Base-by-base conservation (phyloP, 495 filamentous ascomycete genomes). In the Hypoxylon subgilvum region DNA sequence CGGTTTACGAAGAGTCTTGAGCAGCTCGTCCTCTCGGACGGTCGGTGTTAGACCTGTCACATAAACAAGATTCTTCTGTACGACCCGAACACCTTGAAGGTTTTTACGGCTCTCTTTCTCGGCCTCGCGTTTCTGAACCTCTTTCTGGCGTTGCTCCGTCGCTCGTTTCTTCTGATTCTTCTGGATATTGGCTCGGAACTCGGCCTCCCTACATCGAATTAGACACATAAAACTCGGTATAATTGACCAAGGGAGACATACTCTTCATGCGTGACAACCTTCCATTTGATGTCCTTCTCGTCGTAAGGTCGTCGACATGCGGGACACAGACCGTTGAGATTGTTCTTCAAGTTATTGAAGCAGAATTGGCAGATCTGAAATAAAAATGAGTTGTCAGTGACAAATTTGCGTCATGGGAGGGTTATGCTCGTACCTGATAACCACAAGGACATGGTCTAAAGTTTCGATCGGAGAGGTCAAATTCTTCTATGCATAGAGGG, bases 1-100 rank as follows among this genome's bases (percentile, higher is more conserved):
- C 38, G 82, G 80, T 35, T 90, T 90, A 40, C 95, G 87, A 14
- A 99, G 79, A 0, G 91, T 96, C 68, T 88, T 85, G 45, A 96
- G 79, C 6, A 98, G 81, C 57, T 91, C 90, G 67, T 97, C 92
- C 70, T 97, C 95, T 28, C 87, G 86, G 65, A 92, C 92, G 39
- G 86, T 89, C 16, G 94, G 94, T 49, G 88, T 95, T 28, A 99
- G 78, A 21, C 94, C 95, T 17, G 95, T 94, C 54, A 99, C 92
- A 69, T 99, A 99, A 56, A 99, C 95, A 27, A 99, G 83, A 63
- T 99, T 99, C 77, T 97, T 96, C 74, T 97, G 95, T 27, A 96
- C 88, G 23, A 99, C 95, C 35, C 95, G 83, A 32, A 99, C 88
- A 38, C 95, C 95, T 27, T 93, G 88, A 12, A 99, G 79, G 69